Base-by-base conservation (phyloP, 495 filamentous ascomycete species). In the Chaetomium cochliodes region DNA sequence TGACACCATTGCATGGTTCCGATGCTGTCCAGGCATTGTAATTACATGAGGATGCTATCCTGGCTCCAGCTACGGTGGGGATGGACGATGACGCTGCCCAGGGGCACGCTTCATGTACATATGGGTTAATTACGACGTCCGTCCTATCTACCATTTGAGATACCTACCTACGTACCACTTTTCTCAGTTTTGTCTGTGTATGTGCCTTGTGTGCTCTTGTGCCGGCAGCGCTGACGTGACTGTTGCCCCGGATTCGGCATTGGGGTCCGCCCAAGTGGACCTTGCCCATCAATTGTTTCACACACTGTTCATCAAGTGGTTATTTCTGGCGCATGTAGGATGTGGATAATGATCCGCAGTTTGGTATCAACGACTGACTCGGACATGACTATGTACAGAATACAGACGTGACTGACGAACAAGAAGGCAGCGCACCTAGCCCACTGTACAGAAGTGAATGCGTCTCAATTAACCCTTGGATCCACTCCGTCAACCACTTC, bases 21-120 rank as follows among this genome's bases (percentile, higher is more conserved):
- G 46, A 39, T 12, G 6, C 3, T 26, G 58, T 18, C 26, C n/a
- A 15, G 58, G 7, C 5, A 4, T 52, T 62, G 60, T 54, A 62
- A 54, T 62, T 62, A 41, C 46, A 61, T 18, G 49, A 52, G 3
- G 59, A 44, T 6, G 5, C 20, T 11, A 28, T 28, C 2, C 22
- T 20, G 49, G 37, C 5, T 1, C 3, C 20, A 15, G n/a, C 6
- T 8, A 22, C 33, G 23, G 15, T 15, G 1, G 7, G 33, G n/a
- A 46, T 11, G 50, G 37, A 62, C 50, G 50, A 25, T 7, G 44
- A 53, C 59, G 59, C 33, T 18, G 20, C 11, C 26, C 18, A 5
- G 7, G 28, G 20, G n/a, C 44, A 5, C 59, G 37, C 26, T 37
- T 53, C 59, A 62, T 62, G 59, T 62, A 62, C 22, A 53, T 62